phyloP scores from a whole-genome alignment of 1,139 yeast genomes.

The Candida albicans region DNA sequence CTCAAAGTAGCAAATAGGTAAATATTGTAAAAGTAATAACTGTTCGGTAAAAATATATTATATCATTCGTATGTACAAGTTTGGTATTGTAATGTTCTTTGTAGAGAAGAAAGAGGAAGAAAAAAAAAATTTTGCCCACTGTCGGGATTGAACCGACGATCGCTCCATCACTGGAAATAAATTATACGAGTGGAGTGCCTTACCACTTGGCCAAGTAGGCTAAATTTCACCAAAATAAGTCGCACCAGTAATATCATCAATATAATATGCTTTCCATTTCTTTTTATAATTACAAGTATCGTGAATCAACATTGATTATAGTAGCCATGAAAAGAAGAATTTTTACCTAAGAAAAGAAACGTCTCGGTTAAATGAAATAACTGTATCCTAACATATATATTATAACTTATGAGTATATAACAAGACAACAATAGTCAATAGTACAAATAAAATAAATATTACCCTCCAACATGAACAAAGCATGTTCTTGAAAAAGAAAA shows the following conservation, averaged over 20 bases:
- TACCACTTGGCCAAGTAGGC: constrained; percentile 43
- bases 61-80: constrained; percentile 9
- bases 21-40: neutral
- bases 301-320: too few species aligned
- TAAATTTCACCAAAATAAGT: neutral
- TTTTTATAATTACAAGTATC: too few species aligned
- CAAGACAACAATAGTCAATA: too few species aligned
- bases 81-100: constrained; percentile 32
- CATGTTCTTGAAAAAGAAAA: neutral
- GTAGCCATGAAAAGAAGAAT: too few species aligned
- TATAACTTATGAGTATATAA: too few species aligned
- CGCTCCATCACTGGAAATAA: constrained; percentile 24
- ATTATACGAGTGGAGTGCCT: constrained; percentile 50
- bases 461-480: too few species aligned
- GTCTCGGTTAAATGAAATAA: too few species aligned
- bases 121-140: constrained; percentile 34
- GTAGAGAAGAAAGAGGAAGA: constrained; percentile 33
- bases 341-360: too few species aligned
- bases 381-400: too few species aligned
- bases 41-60: constrained; percentile 7
- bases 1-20: constrained; percentile 7
- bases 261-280: too few species aligned
- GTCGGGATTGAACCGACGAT: constrained; percentile 43
- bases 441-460: too few species aligned
- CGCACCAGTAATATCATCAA: neutral